A percentile compares a stretch with the other conserved stretches of the same genome.
Conservation (phyloP, 345 rosid species). For the Theobroma cacao region DNA sequence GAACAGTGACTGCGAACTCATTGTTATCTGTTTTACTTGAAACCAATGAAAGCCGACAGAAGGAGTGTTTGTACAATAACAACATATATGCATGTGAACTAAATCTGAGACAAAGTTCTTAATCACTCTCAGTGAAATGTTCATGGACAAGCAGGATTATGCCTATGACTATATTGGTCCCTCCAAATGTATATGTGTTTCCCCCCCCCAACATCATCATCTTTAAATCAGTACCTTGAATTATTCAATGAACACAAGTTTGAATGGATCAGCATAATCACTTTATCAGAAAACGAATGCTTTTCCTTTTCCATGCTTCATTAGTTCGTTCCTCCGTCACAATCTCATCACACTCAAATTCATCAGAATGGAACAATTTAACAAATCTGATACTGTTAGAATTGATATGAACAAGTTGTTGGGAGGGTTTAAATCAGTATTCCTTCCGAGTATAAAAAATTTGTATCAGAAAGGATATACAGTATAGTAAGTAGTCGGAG, state of each 20-base stretch:
- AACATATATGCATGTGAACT: neutral
- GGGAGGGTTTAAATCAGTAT: no score
- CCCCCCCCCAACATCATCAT: slow-evolving; percentile 30
- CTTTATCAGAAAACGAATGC: neutral
- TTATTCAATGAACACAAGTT: neutral
- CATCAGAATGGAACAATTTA: no score
- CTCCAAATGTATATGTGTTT: neutral
- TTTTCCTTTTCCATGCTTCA: no score
- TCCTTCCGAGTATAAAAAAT: no score
- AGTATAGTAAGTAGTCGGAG: no score
- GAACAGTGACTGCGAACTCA: neutral
- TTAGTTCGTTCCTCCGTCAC: no score
- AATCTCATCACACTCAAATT: no score
- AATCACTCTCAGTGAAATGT: slow-evolving; percentile 8
- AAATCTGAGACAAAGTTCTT: slow-evolving; percentile 13
- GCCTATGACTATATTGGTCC: slow-evolving; percentile 32
- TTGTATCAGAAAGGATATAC: no score
- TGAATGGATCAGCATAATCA: neutral
- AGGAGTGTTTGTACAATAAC: neutral
- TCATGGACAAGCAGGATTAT: slow-evolving; percentile 20
- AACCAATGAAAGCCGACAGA: neutral
- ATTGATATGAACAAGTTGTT: no score
- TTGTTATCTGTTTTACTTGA: neutral
- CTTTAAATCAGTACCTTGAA: slow-evolving; percentile 25
- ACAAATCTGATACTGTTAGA: no score